Percentiles rank a stretch among this genome's conserved stretches.
Evolutionary conservation across 2,329 filamentous ascomycete species (phyloP).

Genomic region (Trichoderma koningiopsis): DNA sequence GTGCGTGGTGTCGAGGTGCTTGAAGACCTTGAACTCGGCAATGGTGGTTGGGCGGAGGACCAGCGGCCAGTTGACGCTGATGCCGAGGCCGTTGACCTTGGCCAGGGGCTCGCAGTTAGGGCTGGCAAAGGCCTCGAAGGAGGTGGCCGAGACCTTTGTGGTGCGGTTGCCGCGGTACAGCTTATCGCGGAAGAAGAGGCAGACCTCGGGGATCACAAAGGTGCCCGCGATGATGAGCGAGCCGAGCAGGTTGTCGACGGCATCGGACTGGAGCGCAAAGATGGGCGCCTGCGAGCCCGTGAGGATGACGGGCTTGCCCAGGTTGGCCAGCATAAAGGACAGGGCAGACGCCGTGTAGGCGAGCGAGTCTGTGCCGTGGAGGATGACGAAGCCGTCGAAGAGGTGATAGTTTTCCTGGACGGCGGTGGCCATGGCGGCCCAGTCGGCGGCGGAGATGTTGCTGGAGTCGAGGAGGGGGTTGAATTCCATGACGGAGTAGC

Average conservation of each 20-base stretch:
- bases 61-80: conserved; percentile 78
- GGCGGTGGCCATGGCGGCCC: conserved; percentile 80
- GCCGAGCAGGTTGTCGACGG: conserved; percentile 85
- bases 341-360: conserved; percentile 88
- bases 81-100: conserved; percentile 76
- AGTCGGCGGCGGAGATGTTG: conserved; percentile 83
- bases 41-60: conserved; percentile 74
- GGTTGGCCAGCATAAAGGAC: conserved; percentile 88
- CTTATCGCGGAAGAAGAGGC: conserved; percentile 90
- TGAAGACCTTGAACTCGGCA: conserved; percentile 72
- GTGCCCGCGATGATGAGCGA: conserved; percentile 89
- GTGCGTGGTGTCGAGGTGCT: conserved; percentile 79
- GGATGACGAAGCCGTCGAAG: conserved; percentile 88
- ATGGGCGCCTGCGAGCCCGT: conserved; percentile 85
- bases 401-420: conserved; percentile 82
- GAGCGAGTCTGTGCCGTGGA: conserved; percentile 88
- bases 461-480: conserved; percentile 83
- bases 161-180: conserved; percentile 86
- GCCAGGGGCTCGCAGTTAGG: conserved; percentile 86
- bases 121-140: conserved; percentile 84
- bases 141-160: conserved; percentile 83
- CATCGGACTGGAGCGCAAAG: conserved; percentile 87
- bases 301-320: conserved; percentile 88
- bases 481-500: conserved; percentile 85
- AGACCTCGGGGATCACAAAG: conserved; percentile 90